phyloP scores from a whole-genome alignment of 164 flowering plant species.

The Vitis riparia region DNA sequence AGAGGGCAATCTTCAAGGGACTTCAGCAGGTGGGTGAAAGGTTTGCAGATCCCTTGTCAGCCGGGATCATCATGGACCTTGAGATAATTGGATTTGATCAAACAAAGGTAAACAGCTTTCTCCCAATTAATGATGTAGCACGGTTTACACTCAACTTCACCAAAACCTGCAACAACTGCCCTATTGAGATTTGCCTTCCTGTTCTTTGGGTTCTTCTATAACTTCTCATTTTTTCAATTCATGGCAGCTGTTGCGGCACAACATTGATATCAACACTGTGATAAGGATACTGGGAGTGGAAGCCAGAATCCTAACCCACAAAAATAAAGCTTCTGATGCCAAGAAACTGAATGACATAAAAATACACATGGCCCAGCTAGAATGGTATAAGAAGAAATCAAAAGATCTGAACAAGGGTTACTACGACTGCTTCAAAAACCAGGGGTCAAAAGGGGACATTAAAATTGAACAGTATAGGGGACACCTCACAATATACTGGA shows the following conservation, averaged over 20 bases:
- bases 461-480: constrained; percentile 17
- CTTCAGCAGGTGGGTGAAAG: neutral
- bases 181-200: no score
- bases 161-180: no score
- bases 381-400: constrained; percentile 48
- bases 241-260: constrained; percentile 9
- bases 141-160: no score
- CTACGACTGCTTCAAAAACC: constrained; percentile 42
- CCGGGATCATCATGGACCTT: constrained; percentile 27
- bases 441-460: neutral
- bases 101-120: constrained; percentile 15
- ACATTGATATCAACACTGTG: neutral
- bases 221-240: no score
- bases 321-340: constrained; percentile 6
- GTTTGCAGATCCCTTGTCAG: constrained; percentile 7
- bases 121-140: no score
- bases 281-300: constrained; percentile 8
- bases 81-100: constrained; percentile 23
- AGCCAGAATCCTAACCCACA: neutral
- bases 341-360: constrained; percentile 35
- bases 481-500: constrained; percentile 38
- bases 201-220: no score
- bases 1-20: constrained; percentile 7
- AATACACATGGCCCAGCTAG: constrained; percentile 33
- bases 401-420: constrained; percentile 31